A percentile compares a stretch with the other conserved stretches of the same genome.
Conservation (phyloP, 352 stramenopile genomes). For the Phytophthora parvispora region DNA sequence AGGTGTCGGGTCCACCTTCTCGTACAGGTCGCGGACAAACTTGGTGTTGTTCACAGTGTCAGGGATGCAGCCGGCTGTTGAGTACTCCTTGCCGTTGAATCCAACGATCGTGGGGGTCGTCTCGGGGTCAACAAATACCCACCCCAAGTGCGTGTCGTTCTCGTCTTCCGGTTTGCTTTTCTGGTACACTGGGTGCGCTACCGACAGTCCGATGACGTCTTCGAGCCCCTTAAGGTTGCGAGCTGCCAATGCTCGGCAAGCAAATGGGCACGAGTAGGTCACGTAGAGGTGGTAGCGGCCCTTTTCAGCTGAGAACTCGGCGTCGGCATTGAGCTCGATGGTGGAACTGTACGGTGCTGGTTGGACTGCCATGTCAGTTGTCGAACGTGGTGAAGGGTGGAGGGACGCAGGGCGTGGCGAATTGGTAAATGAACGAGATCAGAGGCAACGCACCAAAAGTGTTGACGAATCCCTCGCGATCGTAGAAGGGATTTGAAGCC, state of each 20-base stretch:
- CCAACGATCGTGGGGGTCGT: background rate
- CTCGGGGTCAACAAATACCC: slow-evolving; percentile 27
- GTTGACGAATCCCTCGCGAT: background rate
- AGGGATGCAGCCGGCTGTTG: slow-evolving; percentile 19
- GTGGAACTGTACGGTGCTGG: background rate
- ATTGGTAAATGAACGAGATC: background rate
- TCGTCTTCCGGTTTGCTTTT: slow-evolving; percentile 45
- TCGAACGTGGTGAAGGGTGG: background rate
- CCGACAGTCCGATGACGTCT: slow-evolving; percentile 87
- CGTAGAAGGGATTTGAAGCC: background rate
- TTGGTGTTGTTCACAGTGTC: slow-evolving; percentile 26
- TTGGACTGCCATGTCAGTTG: background rate
- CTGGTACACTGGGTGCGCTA: slow-evolving; percentile 73
- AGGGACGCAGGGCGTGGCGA: background rate
- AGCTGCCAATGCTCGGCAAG: slow-evolving; percentile 66
- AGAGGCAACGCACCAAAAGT: background rate
- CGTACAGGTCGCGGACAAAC: slow-evolving; percentile 45
- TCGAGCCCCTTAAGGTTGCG: slow-evolving; percentile 93
- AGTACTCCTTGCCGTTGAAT: slow-evolving; percentile 14
- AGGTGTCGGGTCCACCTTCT: slow-evolving; percentile 15
- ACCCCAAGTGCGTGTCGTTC: slow-evolving; percentile 44
- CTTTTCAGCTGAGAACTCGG: slow-evolving; percentile 22
- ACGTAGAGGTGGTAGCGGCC: slow-evolving; percentile 94
- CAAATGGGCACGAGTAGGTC: slow-evolving; percentile 89
- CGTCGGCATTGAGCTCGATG: background rate